Evolutionary conservation across 1,139 yeast species (phyloP).

Genomic region (Williopsis jadinii): DNA sequence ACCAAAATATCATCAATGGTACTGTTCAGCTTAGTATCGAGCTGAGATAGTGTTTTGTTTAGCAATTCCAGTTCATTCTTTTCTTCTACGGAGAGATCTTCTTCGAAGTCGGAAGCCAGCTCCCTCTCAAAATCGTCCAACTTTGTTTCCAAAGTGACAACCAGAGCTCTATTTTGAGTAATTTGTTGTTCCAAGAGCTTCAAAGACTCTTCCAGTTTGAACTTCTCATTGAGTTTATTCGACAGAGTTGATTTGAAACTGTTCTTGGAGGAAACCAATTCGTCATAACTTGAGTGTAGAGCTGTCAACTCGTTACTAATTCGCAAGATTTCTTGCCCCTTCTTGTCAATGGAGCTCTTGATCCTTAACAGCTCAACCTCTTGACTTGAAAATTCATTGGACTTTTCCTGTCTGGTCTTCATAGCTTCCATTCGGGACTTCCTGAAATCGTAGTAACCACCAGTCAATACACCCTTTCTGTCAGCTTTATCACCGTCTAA

Average conservation of each 20-base stretch:
- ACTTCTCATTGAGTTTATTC: constrained; percentile 34
- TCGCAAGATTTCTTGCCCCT: constrained; percentile 39
- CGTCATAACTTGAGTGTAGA: constrained; percentile 36
- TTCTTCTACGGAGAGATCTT: constrained; percentile 44
- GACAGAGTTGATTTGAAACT: constrained; percentile 37
- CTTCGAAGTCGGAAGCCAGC: constrained; percentile 45
- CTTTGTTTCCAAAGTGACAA: constrained; percentile 25
- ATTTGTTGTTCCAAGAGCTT: constrained; percentile 26
- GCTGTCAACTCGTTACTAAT: constrained; percentile 42
- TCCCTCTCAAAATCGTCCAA: constrained; percentile 42
- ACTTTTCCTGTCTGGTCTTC: constrained; percentile 45
- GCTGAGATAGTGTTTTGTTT: constrained; percentile 31
- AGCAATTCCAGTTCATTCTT: constrained; percentile 34
- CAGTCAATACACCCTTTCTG: constrained; percentile 75
- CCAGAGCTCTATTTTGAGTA: constrained; percentile 20
- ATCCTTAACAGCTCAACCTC: constrained; percentile 32
- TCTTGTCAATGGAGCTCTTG: constrained; percentile 29
- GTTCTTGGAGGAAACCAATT: constrained; percentile 34
- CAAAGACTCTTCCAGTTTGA: constrained; percentile 37
- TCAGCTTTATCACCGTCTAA: constrained; percentile 90
- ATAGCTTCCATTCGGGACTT: constrained; percentile 67
- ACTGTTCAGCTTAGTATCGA: constrained; percentile 37
- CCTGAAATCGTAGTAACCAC: constrained; percentile 77
- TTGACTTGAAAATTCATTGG: constrained; percentile 37
- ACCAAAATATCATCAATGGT: constrained; percentile 39